Conservation (phyloP, 805 yeast species). For the Ascoidea rubescens region DNA sequence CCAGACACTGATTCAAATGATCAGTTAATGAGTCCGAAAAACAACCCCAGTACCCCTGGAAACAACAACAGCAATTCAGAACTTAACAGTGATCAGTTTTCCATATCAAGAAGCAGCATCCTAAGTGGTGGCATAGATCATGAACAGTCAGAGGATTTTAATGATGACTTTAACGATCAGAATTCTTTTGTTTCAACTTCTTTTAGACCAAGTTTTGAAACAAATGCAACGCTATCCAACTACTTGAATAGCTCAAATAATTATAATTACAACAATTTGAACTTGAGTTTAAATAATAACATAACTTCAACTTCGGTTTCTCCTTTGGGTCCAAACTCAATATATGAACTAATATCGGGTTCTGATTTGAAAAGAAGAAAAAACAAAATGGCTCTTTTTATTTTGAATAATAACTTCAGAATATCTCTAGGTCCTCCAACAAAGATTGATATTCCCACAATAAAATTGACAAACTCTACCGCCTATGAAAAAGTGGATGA, state of each 20-base stretch:
- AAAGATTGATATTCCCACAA: slow-evolving; percentile 70
- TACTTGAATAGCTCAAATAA: too few relatives aligned
- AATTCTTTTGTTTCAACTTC: not conserved
- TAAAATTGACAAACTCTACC: slow-evolving; percentile 35
- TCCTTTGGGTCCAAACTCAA: slow-evolving; percentile 62
- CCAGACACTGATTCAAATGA: too few relatives aligned
- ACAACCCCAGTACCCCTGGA: too few relatives aligned
- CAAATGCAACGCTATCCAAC: too few relatives aligned
- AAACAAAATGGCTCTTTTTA: slow-evolving; percentile 16
- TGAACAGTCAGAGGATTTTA: too few relatives aligned
- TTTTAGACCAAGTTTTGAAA: not conserved
- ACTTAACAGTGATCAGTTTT: too few relatives aligned
- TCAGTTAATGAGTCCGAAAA: too few relatives aligned
- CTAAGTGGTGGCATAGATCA: too few relatives aligned
- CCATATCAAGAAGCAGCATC: too few relatives aligned
- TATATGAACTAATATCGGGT: slow-evolving; percentile 60
- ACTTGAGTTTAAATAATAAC: not conserved
- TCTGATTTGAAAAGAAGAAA: slow-evolving; percentile 28
- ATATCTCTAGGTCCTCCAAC: slow-evolving; percentile 55
- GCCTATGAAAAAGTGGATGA: slow-evolving; percentile 28
- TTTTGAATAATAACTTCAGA: slow-evolving; percentile 24
- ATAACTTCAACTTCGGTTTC: not conserved
- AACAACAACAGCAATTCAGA: too few relatives aligned
- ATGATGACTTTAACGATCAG: too few relatives aligned
- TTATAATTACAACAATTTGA: too few relatives aligned